phyloP scores from a whole-genome alignment of 2,329 filamentous ascomycete genomes.

The Aureobasidium sp. region DNA sequence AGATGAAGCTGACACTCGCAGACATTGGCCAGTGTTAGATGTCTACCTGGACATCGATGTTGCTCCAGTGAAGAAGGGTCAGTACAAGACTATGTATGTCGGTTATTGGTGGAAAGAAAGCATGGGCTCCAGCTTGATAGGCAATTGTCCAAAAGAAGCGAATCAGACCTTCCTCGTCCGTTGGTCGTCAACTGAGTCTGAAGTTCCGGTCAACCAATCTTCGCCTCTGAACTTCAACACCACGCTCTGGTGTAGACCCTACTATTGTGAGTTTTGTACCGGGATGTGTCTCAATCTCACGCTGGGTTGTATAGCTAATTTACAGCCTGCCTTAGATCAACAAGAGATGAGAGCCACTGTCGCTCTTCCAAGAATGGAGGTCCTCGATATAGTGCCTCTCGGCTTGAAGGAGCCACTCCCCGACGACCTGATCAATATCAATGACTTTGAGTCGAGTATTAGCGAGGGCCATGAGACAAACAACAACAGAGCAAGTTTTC shows the following conservation, averaged over 20 bases:
- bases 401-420: conserved; percentile 32
- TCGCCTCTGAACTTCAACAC: conserved; percentile 29
- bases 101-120: conserved; percentile 18
- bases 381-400: conserved; percentile 26
- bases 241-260: conserved; percentile 48
- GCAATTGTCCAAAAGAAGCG: neutral
- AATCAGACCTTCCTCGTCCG: conserved; percentile 22
- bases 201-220: neutral
- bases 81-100: conserved; percentile 7
- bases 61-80: neutral
- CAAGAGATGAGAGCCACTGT: conserved; percentile 51
- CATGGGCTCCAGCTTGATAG: conserved; percentile 10
- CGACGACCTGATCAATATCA: conserved; percentile 40
- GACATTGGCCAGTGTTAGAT: conserved; percentile 60
- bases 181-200: neutral
- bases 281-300: neutral
- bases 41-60: neutral
- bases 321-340: conserved; percentile 26
- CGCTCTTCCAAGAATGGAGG: conserved; percentile 26
- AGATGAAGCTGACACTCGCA: too few relatives aligned
- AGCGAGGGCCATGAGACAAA: conserved; percentile 27
- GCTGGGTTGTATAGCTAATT: neutral
- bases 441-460: conserved; percentile 42
- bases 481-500: conserved; percentile 25
- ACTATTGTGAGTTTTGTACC: conserved; percentile 38